Base-by-base conservation (phyloP, 164 flowering plant species). In the Berberis thunbergii region DNA sequence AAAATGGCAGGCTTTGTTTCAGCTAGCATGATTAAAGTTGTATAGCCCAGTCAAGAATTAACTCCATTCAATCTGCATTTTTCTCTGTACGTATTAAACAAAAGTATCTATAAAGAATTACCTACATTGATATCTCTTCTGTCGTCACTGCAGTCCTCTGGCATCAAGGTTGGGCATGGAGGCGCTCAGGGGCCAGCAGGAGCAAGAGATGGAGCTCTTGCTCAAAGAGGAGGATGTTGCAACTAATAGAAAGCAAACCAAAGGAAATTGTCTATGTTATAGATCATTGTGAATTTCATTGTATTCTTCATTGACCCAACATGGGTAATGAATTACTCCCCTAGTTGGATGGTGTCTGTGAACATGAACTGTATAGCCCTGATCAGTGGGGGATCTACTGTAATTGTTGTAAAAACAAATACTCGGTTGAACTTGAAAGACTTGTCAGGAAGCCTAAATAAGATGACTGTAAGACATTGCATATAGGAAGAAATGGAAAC, bases 161-260 rank as follows among this genome's bases (percentile, higher is more conserved):
- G 96, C 26, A 89, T 89, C 66, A 89, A 83, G 73, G 76, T 87
- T 53, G 93, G 91, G 2, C 81, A 81, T 70, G 89, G 86, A n/a
- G 83, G 90, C 1, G 63, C 82, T 4, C 86, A 74, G 68, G n/a
- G 88, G 43, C 77, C 74, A 63, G 54, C 86, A 12, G 89, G 83
- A 3, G 73, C 76, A 52, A 81, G 88, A 71, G 89, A 88, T 75
- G 93, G 87, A 57, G 55, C 91, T 1, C 83, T 89, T 59, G 63
- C 86, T 13, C 91, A 81, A 71, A 66, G 84, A 39, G 79, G 89
- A 7, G 91, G 84, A 64, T 89, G 96, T 59, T 89, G 93, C 77
- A 69, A 74, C 72, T 89, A 69, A 83, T 63, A 41, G 13, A 45
- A 67, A 70, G 12, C 7, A 7, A 44, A 39, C 7, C 4, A 3